These are phyloP conservation scores for Tulasnella sp. DNA, from an alignment of 768 basidiomycete genomes.

Conservation along the genomic window DNA sequence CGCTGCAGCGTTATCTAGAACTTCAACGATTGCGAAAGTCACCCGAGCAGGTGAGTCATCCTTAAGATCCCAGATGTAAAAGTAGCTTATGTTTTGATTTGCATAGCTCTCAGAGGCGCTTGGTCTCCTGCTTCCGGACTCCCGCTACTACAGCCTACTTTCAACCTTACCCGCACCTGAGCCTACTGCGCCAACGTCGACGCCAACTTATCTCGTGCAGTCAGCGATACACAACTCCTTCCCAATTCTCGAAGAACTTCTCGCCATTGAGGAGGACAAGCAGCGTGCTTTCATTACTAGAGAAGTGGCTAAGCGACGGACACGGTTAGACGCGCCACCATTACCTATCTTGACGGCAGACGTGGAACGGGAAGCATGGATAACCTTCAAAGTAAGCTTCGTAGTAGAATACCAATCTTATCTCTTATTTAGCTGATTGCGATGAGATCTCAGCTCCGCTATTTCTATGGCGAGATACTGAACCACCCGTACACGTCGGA, in stretches of 20 bases:
- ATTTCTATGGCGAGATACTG: conserved; percentile 65
- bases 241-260: conserved; percentile 60
- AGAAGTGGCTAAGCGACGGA: conserved; percentile 70
- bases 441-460: conserved; percentile 55
- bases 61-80: not conserved
- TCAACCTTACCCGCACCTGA: conserved; percentile 63
- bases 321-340: conserved; percentile 56
- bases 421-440: too few species aligned
- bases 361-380: conserved; percentile 55
- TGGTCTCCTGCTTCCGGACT: conserved; percentile 62
- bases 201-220: conserved; percentile 48
- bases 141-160: conserved; percentile 50
- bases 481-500: conserved; percentile 73
- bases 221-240: conserved; percentile 58
- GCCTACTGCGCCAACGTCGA: conserved; percentile 57
- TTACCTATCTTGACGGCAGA: conserved; percentile 50
- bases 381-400: conserved; percentile 50
- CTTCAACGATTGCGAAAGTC: conserved; percentile 51
- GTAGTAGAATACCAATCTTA: too few species aligned
- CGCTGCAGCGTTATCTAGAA: conserved; percentile 64
- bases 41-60: conserved; percentile 40
- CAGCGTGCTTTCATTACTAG: conserved; percentile 48
- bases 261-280: conserved; percentile 48
- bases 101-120: conserved; percentile 57
- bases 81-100: not conserved